These are phyloP conservation scores for Geosmithia morbida DNA, from an alignment of 2,329 filamentous ascomycete species.

Conservation along the genomic window DNA sequence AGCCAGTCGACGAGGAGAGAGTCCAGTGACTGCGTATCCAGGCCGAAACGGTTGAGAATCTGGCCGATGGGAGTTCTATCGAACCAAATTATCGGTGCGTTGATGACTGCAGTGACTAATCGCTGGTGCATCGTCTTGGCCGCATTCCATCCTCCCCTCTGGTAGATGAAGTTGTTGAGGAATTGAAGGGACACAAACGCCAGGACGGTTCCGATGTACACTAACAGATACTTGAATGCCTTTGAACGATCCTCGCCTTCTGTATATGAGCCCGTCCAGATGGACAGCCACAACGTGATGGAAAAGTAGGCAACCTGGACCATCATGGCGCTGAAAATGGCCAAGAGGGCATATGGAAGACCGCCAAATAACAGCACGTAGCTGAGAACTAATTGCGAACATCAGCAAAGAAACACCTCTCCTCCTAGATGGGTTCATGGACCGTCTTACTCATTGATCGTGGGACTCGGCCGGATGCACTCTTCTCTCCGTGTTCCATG, in stretches of 20 bases:
- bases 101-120: constrained; percentile 36
- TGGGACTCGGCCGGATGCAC: constrained; percentile 26
- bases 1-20: constrained; percentile 29
- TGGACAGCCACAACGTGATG: constrained; percentile 31
- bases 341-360: constrained; percentile 22
- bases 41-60: constrained; percentile 39
- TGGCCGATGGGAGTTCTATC: constrained; percentile 38
- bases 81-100: constrained; percentile 41
- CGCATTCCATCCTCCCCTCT: constrained; percentile 41
- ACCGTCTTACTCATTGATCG: constrained; percentile 32
- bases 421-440: no score
- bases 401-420: constrained; percentile 19
- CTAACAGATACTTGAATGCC: constrained; percentile 34
- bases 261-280: constrained; percentile 36
- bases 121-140: constrained; percentile 35
- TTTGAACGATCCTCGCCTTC: constrained; percentile 24
- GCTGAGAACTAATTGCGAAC: constrained; percentile 31
- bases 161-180: constrained; percentile 29
- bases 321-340: constrained; percentile 12
- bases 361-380: constrained; percentile 21
- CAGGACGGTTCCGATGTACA: constrained; percentile 32
- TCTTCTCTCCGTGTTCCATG: constrained; percentile 32
- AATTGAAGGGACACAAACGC: constrained; percentile 26
- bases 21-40: constrained; percentile 41
- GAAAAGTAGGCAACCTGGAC: constrained; percentile 12